These are phyloP conservation scores for Ganoderma resinaceum DNA, from an alignment of 1,284 basidiomycete genomes.

Conservation along the genomic window DNA sequence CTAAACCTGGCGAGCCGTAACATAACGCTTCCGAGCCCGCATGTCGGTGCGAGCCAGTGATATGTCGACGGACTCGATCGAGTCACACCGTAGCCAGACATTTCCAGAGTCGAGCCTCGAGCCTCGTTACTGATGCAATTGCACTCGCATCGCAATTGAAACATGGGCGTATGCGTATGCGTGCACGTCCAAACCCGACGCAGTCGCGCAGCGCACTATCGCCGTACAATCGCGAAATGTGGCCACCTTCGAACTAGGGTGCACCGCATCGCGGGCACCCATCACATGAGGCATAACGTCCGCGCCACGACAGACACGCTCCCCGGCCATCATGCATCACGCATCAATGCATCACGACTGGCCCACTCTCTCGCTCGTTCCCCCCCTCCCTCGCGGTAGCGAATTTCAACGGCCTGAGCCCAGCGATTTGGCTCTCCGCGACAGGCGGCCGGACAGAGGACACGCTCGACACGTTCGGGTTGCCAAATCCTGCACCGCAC, in stretches of 20 bases:
- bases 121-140: background rate
- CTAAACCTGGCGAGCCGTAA: background rate
- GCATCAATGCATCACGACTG: too few relatives aligned
- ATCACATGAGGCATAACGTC: background rate
- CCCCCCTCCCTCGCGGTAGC: too few relatives aligned
- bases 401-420: background rate
- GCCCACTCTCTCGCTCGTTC: too few relatives aligned
- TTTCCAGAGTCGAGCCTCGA: background rate
- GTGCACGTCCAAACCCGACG: background rate
- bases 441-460: background rate
- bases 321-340: background rate
- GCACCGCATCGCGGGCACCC: background rate
- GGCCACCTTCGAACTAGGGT: background rate
- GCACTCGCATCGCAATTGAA: too few relatives aligned
- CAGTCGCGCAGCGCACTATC: background rate
- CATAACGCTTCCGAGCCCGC: background rate
- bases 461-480: background rate
- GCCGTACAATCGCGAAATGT: background rate
- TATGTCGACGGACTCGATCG: background rate
- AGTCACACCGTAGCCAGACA: background rate
- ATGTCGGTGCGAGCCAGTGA: background rate
- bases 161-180: background rate
- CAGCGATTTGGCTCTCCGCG: conserved; percentile 2
- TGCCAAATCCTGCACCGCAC: background rate
- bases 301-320: background rate